Percentiles rank a stretch among this genome's conserved stretches.
Conservation (phyloP, 495 filamentous ascomycete species). For the Podospora bellae-mahoneyi region DNA sequence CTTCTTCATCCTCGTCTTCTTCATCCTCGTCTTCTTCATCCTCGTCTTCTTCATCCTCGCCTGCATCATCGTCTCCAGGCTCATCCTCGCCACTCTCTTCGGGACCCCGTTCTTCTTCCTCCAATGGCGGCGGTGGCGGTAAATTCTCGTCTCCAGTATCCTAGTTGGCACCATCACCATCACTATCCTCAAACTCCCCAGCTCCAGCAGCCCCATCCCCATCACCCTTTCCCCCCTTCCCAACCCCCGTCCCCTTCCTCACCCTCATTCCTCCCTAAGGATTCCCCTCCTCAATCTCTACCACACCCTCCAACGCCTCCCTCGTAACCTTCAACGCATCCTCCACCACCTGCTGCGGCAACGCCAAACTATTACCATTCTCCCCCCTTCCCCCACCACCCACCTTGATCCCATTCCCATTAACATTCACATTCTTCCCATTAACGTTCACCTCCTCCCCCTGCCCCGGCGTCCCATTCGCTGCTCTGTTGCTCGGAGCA, state of each 20-base stretch:
- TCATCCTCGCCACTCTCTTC: too few species aligned
- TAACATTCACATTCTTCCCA: constrained; percentile 3
- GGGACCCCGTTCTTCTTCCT: too few species aligned
- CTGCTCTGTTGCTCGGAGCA: constrained; percentile 6
- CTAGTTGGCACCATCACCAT: too few species aligned
- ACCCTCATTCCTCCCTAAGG: too few species aligned
- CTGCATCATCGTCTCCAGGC: background rate
- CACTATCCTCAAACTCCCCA: too few species aligned
- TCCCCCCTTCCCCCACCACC: constrained; percentile 6
- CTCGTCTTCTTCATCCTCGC: background rate
- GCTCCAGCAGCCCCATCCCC: too few species aligned
- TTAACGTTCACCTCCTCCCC: constrained; percentile 16
- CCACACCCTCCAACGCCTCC: constrained; percentile 49
- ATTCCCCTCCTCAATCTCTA: constrained; percentile 41
- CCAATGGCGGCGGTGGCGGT: too few species aligned
- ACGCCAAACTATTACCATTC: constrained; percentile 36
- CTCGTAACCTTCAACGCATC: constrained; percentile 52
- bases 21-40: background rate
- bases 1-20: background rate
- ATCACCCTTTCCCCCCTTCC: too few species aligned
- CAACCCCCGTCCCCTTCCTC: too few species aligned
- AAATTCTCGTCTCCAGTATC: too few species aligned
- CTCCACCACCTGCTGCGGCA: constrained; percentile 50
- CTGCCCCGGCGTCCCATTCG: background rate
- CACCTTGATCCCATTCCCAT: background rate